These are phyloP conservation scores for Capronia americana DNA, from an alignment of 2,329 filamentous ascomycete species.

Conservation along the genomic window DNA sequence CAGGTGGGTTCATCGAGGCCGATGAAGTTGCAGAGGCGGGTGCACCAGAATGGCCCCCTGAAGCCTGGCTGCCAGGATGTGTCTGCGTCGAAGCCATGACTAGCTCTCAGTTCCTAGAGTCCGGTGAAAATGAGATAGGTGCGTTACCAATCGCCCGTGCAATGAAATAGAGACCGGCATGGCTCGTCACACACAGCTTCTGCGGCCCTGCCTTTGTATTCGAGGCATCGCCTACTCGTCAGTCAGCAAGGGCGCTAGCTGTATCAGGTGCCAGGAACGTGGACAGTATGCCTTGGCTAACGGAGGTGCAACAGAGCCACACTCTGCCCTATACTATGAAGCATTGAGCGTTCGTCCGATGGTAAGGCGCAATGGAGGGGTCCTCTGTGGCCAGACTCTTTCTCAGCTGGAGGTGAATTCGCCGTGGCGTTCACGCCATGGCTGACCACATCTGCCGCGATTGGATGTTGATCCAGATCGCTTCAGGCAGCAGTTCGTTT, in stretches of 20 bases:
- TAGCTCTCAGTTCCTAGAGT: background rate
- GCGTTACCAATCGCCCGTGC: background rate
- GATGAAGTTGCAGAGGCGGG: background rate
- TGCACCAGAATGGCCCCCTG: too few species aligned
- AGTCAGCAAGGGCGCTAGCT: background rate
- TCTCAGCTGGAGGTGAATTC: background rate
- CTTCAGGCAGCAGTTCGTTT: background rate
- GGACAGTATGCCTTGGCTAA: background rate
- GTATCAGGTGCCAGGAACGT: too few species aligned
- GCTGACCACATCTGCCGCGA: background rate
- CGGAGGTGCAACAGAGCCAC: background rate
- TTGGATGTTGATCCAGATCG: background rate
- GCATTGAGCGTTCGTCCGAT: background rate
- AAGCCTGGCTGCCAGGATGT: background rate
- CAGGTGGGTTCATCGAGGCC: background rate
- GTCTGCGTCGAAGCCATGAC: background rate
- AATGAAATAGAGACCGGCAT: background rate
- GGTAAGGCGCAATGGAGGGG: background rate
- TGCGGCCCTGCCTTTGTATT: background rate
- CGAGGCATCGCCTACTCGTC: background rate
- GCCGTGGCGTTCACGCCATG: background rate
- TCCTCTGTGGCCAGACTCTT: background rate
- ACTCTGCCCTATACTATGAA: too few species aligned
- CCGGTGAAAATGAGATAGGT: background rate
- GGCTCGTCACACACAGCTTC: background rate